These are phyloP conservation scores for Saccharomycopsis schoenii DNA, from an alignment of 805 yeast genomes.

Conservation along the genomic window DNA sequence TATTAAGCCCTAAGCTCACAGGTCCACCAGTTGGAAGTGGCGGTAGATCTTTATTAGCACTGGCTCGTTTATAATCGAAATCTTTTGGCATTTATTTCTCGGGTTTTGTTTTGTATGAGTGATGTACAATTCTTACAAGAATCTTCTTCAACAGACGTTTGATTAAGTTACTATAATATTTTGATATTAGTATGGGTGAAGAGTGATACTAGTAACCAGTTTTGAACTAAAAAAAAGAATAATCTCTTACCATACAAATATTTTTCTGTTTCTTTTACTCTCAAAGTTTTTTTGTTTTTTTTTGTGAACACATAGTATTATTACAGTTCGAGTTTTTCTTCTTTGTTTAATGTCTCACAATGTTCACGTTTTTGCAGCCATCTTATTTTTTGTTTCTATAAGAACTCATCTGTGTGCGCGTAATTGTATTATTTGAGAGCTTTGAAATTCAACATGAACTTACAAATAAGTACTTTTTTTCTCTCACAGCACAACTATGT, in stretches of 20 bases:
- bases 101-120: not conserved
- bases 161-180: not conserved
- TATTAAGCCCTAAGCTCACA: not conserved
- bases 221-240: too few species aligned
- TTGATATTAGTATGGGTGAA: not conserved
- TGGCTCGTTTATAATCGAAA: not conserved
- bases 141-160: not conserved
- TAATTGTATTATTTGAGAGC: not conserved
- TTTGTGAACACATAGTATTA: not conserved
- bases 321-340: too few species aligned
- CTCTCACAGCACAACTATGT: not conserved
- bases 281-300: not conserved
- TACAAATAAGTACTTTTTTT: not conserved
- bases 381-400: not conserved
- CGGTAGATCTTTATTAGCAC: conserved; percentile 13
- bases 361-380: not conserved
- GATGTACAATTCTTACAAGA: not conserved
- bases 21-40: conserved; percentile 10
- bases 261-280: not conserved
- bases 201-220: too few species aligned
- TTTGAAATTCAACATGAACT: not conserved
- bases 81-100: not conserved
- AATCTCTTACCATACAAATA: too few species aligned
- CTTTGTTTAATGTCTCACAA: not conserved
- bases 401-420: not conserved